These are phyloP conservation scores for Saccharomycopsis sp. DNA, from an alignment of 805 yeast species.

Conservation along the genomic window DNA sequence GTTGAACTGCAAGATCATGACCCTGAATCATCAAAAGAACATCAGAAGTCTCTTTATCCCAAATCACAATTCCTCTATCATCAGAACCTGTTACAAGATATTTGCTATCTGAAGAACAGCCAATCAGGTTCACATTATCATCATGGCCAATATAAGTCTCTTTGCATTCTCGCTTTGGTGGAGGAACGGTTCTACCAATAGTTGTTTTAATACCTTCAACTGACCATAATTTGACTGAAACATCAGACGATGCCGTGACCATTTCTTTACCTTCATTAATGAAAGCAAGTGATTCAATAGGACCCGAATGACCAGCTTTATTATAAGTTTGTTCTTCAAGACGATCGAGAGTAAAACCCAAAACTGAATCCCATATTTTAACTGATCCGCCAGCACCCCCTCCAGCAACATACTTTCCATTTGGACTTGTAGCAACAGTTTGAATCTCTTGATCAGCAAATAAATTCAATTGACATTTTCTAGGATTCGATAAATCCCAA, in stretches of 20 bases:
- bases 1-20: slow-evolving; percentile 89
- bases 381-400: slow-evolving; percentile 94
- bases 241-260: slow-evolving; percentile 90
- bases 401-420: slow-evolving; percentile 89
- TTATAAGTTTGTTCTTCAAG: slow-evolving; percentile 80
- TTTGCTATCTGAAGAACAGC: slow-evolving; percentile 87
- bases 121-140: slow-evolving; percentile 90
- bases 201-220: slow-evolving; percentile 45
- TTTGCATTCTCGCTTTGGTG: slow-evolving; percentile 65
- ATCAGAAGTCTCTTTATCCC: slow-evolving; percentile 90
- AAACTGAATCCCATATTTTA: slow-evolving; percentile 92
- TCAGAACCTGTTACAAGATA: slow-evolving; percentile 91
- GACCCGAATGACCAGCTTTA: slow-evolving; percentile 92
- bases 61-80: slow-evolving; percentile 93
- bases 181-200: slow-evolving; percentile 30
- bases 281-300: slow-evolving; percentile 91
- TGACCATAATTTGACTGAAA: slow-evolving; percentile 94
- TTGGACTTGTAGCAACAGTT: slow-evolving; percentile 94
- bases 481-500: slow-evolving; percentile 89
- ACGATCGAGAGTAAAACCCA: slow-evolving; percentile 87
- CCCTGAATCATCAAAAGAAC: slow-evolving; percentile 95
- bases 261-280: slow-evolving; percentile 86
- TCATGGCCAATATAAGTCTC: slow-evolving; percentile 93
- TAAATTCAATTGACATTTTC: slow-evolving; percentile 80
- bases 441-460: slow-evolving; percentile 97